Base-by-base conservation (phyloP, 495 filamentous ascomycete genomes). In the Niebla homalea region DNA sequence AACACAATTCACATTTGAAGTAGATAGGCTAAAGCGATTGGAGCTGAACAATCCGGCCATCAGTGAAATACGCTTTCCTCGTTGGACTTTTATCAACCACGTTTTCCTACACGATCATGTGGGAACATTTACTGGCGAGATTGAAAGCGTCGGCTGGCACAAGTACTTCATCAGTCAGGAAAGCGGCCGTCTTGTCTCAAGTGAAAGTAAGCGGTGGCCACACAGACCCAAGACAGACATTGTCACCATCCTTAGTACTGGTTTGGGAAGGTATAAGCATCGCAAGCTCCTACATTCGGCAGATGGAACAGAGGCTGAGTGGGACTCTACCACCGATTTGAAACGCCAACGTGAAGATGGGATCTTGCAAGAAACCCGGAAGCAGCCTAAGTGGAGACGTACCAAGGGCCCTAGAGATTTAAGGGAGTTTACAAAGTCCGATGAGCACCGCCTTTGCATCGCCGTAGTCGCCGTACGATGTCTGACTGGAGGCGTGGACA, bases 401-500 rank as follows among this genome's bases (percentile, higher is more conserved):
- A 47, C 35, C 39, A 50, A 47, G 16, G 57, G 50, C 16, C 50
- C 45, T 20, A 39, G 44, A 14, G 11, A 36, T 25, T 32, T 16
- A 15, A 42, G 42, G 16, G 39, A 32, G 4, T 45, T 57, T 14
- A 49, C 43, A 14, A 29, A 26, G 36, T 50, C 53, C 0, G 51
- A 52, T 5, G 68, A 71, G 35, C 56, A 57, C 25, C 61, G 63
- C 37, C 67, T 86, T 25, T 68, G 86, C 54, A 70, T 79, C 43
- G 79, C 83, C n/a, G 80, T 92, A 25, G 74, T 85, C 37, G 83
- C 84, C 21, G 70, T 89, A 19, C 78, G 80, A 22, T 80, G 78
- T 4, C 63, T 95, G 37, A 73, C 84, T 18, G 87, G 89, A 18
- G 89, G 88, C 4, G 57, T 80, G 10, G 79, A 86, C 38, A 71